phyloP scores from a whole-genome alignment of 208 protist species.

The Wallacemonas sp. region DNA sequence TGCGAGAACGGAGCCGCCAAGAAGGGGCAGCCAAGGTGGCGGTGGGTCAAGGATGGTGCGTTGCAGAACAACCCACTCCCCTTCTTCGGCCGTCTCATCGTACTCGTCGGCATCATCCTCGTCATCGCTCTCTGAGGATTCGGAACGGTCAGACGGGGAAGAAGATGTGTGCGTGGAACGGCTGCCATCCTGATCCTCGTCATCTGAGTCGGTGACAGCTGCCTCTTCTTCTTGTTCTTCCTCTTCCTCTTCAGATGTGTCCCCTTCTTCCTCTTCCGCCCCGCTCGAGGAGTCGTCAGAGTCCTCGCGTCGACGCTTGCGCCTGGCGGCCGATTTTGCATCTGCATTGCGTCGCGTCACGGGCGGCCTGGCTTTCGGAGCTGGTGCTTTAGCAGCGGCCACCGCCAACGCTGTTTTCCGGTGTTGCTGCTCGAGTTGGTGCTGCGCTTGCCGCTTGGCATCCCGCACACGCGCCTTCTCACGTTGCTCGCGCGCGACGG shows the following conservation, averaged over 20 bases:
- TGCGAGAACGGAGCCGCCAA: slow-evolving; percentile 15
- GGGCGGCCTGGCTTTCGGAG: too few relatives aligned
- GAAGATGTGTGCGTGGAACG: too few relatives aligned
- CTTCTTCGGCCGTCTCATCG: slow-evolving; percentile 13
- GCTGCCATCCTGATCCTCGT: too few relatives aligned
- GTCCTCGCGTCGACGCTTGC: not conserved
- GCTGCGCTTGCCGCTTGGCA: too few relatives aligned
- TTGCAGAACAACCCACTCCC: slow-evolving; percentile 34
- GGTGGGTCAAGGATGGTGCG: slow-evolving; percentile 28
- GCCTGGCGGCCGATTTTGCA: too few relatives aligned
- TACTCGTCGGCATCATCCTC: slow-evolving; percentile 18
- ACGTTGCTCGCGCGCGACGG: slow-evolving; percentile 1
- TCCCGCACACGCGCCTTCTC: not conserved
- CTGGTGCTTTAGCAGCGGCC: too few relatives aligned
- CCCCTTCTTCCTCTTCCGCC: slow-evolving; percentile 13
- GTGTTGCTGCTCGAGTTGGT: too few relatives aligned
- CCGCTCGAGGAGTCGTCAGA: not conserved
- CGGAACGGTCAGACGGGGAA: slow-evolving; percentile 8
- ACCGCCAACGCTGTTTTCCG: not conserved
- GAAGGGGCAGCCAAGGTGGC: slow-evolving; percentile 47
- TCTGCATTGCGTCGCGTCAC: too few relatives aligned
- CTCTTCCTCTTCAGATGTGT: not conserved
- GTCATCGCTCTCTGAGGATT: slow-evolving; percentile 4
- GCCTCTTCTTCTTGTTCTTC: slow-evolving; percentile 14
- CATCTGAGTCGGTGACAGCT: not conserved